phyloP scores from a whole-genome alignment of 2,329 filamentous ascomycete genomes.

The Diaporthe velutina region DNA sequence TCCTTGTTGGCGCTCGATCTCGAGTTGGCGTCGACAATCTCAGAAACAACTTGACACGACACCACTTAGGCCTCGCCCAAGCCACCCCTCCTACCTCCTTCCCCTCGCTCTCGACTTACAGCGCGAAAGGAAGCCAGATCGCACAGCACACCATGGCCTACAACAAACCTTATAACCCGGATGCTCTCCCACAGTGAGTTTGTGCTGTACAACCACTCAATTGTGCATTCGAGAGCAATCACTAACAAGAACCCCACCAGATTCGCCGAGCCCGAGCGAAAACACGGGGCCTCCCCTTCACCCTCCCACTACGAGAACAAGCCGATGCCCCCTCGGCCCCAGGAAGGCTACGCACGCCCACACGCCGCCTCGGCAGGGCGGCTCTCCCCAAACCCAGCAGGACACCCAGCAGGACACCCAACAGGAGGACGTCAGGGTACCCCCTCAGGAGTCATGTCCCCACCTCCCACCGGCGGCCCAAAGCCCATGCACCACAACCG shows the following conservation, averaged over 20 bases:
- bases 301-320: constrained; percentile 62
- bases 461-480: constrained; percentile 60
- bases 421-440: constrained; percentile 35
- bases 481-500: constrained; percentile 60
- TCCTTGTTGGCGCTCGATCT: neutral
- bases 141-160: constrained; percentile 84
- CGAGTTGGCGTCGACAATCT: neutral
- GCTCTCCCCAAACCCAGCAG: constrained; percentile 33
- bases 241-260: constrained; percentile 47
- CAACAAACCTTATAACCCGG: constrained; percentile 92
- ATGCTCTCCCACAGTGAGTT: constrained; percentile 89
- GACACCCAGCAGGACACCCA: constrained; percentile 34
- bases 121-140: constrained; percentile 9
- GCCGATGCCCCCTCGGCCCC: constrained; percentile 58
- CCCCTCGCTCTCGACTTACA: constrained; percentile 31
- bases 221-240: neutral
- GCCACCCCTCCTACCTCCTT: neutral
- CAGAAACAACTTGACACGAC: neutral
- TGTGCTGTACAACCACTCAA: neutral
- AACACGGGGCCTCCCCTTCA: constrained; percentile 45
- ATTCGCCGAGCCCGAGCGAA: constrained; percentile 64
- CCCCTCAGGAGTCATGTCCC: constrained; percentile 57
- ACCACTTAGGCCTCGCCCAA: neutral
- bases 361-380: constrained; percentile 29
- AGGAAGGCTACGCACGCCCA: constrained; percentile 42